Percentiles rank a stretch among this genome's conserved stretches.
phyloP scores from a whole-genome alignment of 768 basidiomycete species.

The Lactarius evosmus region DNA sequence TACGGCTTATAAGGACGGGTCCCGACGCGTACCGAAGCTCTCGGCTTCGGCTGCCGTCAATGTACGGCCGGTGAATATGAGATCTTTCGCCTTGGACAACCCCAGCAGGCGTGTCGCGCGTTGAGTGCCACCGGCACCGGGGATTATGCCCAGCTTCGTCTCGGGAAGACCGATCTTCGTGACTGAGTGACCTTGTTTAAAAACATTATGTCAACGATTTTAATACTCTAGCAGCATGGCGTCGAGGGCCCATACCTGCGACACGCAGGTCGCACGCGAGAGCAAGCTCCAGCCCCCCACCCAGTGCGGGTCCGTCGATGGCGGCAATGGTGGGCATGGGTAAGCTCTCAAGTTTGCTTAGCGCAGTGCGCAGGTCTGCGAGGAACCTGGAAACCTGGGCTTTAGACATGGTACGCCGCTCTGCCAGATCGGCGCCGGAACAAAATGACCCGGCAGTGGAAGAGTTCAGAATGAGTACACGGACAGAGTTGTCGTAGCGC shows the following conservation, averaged over 20 bases:
- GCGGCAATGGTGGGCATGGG: conserved; percentile 90
- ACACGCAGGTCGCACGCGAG: conserved; percentile 89
- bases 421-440: conserved; percentile 85
- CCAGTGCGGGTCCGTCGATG: conserved; percentile 89
- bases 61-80: conserved; percentile 78
- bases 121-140: conserved; percentile 89
- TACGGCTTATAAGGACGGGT: neutral
- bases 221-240: neutral
- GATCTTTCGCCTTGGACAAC: conserved; percentile 74
- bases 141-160: conserved; percentile 74
- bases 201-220: neutral
- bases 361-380: conserved; percentile 60
- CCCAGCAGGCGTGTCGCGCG: conserved; percentile 76
- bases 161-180: conserved; percentile 89
- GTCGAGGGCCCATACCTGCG: conserved; percentile 55
- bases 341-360: conserved; percentile 74
- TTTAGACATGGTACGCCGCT: conserved; percentile 79
- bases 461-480: conserved; percentile 82
- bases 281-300: conserved; percentile 87
- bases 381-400: conserved; percentile 76
- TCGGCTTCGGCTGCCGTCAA: conserved; percentile 65
- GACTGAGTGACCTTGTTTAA: conserved; percentile 51
- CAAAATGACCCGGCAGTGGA: conserved; percentile 79
- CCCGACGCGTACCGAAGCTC: conserved; percentile 54
- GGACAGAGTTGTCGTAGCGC: conserved; percentile 55